Evolutionary conservation across 257 asterid species (phyloP), one percentile per base, ranked within the genome.

Genomic region (Solanum megistacrolobum): DNA sequence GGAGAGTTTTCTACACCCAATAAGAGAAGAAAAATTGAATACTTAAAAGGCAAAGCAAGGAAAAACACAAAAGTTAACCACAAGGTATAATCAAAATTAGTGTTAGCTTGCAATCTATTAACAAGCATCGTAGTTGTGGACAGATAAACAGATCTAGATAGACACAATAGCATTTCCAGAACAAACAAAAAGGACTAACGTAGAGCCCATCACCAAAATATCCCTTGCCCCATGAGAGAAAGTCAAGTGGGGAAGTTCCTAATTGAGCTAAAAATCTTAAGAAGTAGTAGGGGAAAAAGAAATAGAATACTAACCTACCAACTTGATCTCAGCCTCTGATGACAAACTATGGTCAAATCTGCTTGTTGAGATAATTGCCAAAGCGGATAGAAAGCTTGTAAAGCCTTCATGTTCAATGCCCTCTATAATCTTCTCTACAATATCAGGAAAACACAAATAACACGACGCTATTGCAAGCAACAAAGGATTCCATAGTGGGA

Each of bases 401-500:
- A 91, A 87, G 88, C 92, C 89, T 32, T 83, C 90, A 35, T 29
- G 75, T 34, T 91, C 89, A 87, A 65, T 35, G 68, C 89, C 87
- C 88, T 82, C 90, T 41, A 90, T 27, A 39, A 81, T 78, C 84
- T 68, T 87, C 89, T 87, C 92, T 38, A 91, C 92, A 27, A 43
- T 66, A 25, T 91, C 91, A 12, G 93, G 91, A 85, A 58, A 89
- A 88, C 92, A 86, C 60, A 91, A 83, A 84, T 88, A 91, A 52
- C 93, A 91, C 6, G 93, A 91, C 9, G 89, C 84, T 55, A 89
- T 83, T 29, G 89, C 91, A 86, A 91, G 90, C 88, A 91, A 89
- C 86, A 91, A 89, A 31, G 93, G 91, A 85, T 91, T 91, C 93
- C 93, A 90, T 48, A 91, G 86, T 20, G 92, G 36, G 82, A 86